A percentile compares a stretch with the other conserved stretches of the same genome.
These are phyloP conservation scores for Monosporozyma aerobia DNA, from an alignment of 805 yeast genomes.

Conservation along the genomic window DNA sequence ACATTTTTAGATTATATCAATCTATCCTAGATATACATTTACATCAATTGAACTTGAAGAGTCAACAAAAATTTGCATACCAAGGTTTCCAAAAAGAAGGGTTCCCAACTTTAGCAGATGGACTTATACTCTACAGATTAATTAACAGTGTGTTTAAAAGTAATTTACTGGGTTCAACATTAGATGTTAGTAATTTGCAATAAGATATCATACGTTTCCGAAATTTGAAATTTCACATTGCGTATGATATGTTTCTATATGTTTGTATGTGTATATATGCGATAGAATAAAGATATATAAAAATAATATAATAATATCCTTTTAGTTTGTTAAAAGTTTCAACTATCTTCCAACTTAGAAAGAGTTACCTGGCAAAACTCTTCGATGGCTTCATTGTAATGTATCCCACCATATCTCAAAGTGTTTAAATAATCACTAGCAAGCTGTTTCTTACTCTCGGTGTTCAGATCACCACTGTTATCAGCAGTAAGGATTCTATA, in stretches of 20 bases:
- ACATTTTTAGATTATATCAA: constrained; percentile 14
- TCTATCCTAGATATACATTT: constrained; percentile 13
- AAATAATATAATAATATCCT: background rate
- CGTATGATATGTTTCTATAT: background rate
- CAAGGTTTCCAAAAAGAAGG: constrained; percentile 13
- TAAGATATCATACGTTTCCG: background rate
- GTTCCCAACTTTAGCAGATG: constrained; percentile 18
- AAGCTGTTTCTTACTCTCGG: constrained; percentile 37
- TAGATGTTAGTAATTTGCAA: constrained; percentile 5
- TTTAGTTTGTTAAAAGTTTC: background rate
- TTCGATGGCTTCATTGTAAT: constrained; percentile 52
- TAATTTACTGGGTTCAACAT: constrained; percentile 6
- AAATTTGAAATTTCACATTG: background rate
- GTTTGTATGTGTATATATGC: background rate
- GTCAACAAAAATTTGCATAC: constrained; percentile 1
- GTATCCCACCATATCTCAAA: constrained; percentile 48
- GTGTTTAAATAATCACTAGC: constrained; percentile 51
- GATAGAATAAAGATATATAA: background rate
- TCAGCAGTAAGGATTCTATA: constrained; percentile 35
- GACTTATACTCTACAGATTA: constrained; percentile 11
- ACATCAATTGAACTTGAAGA: background rate
- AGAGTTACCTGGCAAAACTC: constrained; percentile 41
- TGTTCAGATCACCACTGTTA: constrained; percentile 16
- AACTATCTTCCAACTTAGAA: constrained; percentile 2
- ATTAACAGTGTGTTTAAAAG: constrained; percentile 12